These are phyloP conservation scores for Wickerhamomyces queroliae DNA, from an alignment of 805 yeast species.

Conservation along the genomic window DNA sequence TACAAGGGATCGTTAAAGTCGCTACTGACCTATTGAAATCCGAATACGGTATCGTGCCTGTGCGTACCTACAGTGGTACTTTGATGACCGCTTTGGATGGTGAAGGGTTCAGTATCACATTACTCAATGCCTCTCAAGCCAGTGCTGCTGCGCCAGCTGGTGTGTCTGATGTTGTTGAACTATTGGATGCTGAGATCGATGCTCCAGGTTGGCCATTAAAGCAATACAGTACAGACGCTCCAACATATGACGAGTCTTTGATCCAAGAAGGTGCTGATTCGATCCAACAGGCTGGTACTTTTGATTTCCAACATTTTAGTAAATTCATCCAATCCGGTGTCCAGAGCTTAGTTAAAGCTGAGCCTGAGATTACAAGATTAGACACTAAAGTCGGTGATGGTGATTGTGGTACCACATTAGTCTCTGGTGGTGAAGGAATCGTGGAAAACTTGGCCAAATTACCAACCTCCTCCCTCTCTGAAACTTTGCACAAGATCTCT, in stretches of 20 bases:
- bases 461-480: constrained; percentile 36
- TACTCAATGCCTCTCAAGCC: constrained; percentile 61
- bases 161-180: constrained; percentile 36
- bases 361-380: constrained; percentile 77
- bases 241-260: constrained; percentile 23
- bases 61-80: constrained; percentile 66
- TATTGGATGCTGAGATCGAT: constrained; percentile 65
- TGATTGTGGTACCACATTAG: constrained; percentile 92
- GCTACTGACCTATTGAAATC: constrained; percentile 47
- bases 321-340: constrained; percentile 43
- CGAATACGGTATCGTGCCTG: constrained; percentile 53
- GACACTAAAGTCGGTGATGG: constrained; percentile 96
- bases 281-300: constrained; percentile 29
- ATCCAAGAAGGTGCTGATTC: constrained; percentile 26
- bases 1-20: constrained; percentile 64
- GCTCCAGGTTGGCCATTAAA: constrained; percentile 74
- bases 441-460: constrained; percentile 42
- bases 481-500: constrained; percentile 64
- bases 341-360: constrained; percentile 49
- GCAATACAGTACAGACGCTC: constrained; percentile 22
- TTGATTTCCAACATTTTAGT: constrained; percentile 26
- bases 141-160: constrained; percentile 27
- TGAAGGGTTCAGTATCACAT: constrained; percentile 84
- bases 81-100: constrained; percentile 88
- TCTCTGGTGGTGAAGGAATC: constrained; percentile 74